Evolutionary conservation across 1,139 yeast species (phyloP), one percentile per base, ranked within the genome.

Genomic region (Arxiozyma telluris): DNA sequence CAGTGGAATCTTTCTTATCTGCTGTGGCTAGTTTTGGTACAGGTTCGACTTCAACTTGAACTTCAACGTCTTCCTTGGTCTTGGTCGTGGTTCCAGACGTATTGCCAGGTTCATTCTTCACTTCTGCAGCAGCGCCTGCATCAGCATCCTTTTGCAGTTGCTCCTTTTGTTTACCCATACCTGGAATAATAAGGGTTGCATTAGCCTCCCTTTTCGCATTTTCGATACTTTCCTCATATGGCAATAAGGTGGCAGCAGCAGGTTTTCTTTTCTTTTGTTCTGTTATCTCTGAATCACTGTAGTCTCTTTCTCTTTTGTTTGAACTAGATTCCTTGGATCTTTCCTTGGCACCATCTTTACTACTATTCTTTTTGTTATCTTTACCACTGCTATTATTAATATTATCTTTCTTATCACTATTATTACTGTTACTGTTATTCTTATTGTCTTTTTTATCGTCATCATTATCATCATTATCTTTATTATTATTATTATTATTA

Each of bases 191-290:
- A n/a, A 66, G 59, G 8, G 61, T 59, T 9, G 68, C 67, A 50
- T 59, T 60, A 21, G 65, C 65, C 53, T 66, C 68, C 47, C 63
- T 57, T 52, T 64, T 65, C 7, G 63, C 65, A 41, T 61, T 61
- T 44, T 59, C 62, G 41, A 63, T 59, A 47, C 59, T 64, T 49
- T 60, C 66, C 52, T 64, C 69, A 50, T 66, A 64, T 8, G 66
- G 65, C 49, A 60, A 53, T 43, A 64, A 52, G 41, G 67, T 65
- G 17, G 70, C 69, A 17, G 70, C 68, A 2, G 70, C 70, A 15
- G 64, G 61, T 39, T 57, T 62, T 53, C 58, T 59, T 52, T 58
- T 60, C 57, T 58, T 59, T 27, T 56, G 56, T 41, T 58, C 60
- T 34, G 38, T 47, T 52, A 50, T 55, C 45, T 52, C 59, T 21